Percentiles rank a stretch among this genome's conserved stretches.
Evolutionary conservation across 129 eudicot species (phyloP).

Genomic region (Cynara cardunculus): DNA sequence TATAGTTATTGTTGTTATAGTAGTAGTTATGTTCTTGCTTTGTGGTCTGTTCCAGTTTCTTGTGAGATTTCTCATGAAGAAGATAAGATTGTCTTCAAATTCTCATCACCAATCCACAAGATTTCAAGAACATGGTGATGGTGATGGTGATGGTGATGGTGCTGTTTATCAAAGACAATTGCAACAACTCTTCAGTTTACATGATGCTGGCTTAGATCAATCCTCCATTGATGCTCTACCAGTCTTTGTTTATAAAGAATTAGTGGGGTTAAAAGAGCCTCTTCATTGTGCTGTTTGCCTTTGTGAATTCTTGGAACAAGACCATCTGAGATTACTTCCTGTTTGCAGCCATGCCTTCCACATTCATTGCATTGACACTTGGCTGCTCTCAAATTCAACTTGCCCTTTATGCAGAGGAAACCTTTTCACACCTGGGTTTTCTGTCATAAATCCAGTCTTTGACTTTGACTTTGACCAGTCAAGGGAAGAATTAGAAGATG

Average conservation of each 20-base stretch:
- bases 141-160: too few species aligned
- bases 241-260: constrained; percentile 61
- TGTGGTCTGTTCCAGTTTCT: constrained; percentile 56
- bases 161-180: constrained; percentile 65
- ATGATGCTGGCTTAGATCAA: constrained; percentile 81
- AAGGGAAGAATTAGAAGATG: constrained; percentile 36
- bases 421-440: constrained; percentile 60
- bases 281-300: constrained; percentile 93
- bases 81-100: constrained; percentile 37
- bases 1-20: constrained; percentile 22
- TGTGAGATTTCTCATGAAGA: constrained; percentile 46
- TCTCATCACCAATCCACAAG: constrained; percentile 36
- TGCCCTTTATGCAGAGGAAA: constrained; percentile 88
- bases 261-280: constrained; percentile 60
- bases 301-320: constrained; percentile 63
- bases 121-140: constrained; percentile 38
- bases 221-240: constrained; percentile 78
- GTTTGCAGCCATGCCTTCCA: constrained; percentile 91
- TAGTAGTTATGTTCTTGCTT: constrained; percentile 54
- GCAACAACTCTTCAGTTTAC: constrained; percentile 70
- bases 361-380: constrained; percentile 79
- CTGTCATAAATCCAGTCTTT: constrained; percentile 60
- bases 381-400: constrained; percentile 80
- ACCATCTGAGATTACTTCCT: constrained; percentile 66
- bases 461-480: constrained; percentile 43